Evolutionary conservation across 2,329 filamentous ascomycete species (phyloP), one percentile per base, ranked within the genome.

Genomic region (Cryphonectria radicalis): DNA sequence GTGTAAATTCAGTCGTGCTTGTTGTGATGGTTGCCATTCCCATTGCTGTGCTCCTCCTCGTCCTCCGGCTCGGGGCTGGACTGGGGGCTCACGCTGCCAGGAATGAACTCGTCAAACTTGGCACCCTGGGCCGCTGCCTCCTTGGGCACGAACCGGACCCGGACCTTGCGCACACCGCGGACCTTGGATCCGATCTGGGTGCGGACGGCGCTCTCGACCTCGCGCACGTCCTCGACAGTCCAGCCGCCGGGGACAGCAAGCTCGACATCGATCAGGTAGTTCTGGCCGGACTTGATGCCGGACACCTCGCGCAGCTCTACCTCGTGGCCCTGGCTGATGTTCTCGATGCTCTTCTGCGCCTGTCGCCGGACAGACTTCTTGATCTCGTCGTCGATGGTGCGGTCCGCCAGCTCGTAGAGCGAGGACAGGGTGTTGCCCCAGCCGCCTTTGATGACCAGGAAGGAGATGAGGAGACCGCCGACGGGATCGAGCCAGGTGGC

Each of bases 401-500:
- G 91, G 81, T 99, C 96, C n/a, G 93, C 94, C 53, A 99, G 86
- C 82, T 99, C 96, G 77, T 94, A 88, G 14, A 99, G 84, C 7
- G 96, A 91, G 17, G 91, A 87, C 68, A 91, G 85, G 0, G 94
- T 97, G 82, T 99, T 99, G 74, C 90, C 90, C 84, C 89, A 92
- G 32, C 96, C 96, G 59, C 95, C 96, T 78, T 92, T 93, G 75
- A 98, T 92, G 43, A 99, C 95, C 89, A 99, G 92, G 73, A 95
- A 84, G 19, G 95, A 97, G 76, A 99, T 98, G 71, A 98, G 84
- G 5, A 99, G 86, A 13, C 96, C 95, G 69, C 96, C 96, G 42
- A 98, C 92, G 13, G 96, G 95, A 80, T 99, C 96, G 66, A 98
- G 86, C 95, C 96, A 98, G 42, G 92, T 89, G 68, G 95, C 95